These are phyloP conservation scores for Gyrodon lividus DNA, from an alignment of 768 basidiomycete species.

Conservation along the genomic window DNA sequence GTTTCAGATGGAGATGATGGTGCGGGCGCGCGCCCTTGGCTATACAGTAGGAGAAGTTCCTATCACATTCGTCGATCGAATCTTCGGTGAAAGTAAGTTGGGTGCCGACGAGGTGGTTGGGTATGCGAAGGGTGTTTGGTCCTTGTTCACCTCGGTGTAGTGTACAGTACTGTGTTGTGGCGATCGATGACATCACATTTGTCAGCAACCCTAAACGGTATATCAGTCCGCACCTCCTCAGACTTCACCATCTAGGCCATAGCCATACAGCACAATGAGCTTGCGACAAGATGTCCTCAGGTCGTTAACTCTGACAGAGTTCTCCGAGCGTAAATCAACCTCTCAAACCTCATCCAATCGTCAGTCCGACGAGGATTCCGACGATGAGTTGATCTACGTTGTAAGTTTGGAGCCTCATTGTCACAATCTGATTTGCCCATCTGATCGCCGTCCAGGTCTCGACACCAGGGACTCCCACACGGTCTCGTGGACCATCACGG, in stretches of 20 bases:
- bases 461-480: slow-evolving; percentile 62
- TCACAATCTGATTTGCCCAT: slow-evolving; percentile 2
- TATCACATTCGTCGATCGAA: slow-evolving; percentile 92
- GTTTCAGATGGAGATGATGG: slow-evolving; percentile 99
- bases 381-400: slow-evolving; percentile 70
- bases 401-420: slow-evolving; percentile 40
- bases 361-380: slow-evolving; percentile 49
- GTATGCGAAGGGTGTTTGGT: slow-evolving; percentile 84
- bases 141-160: slow-evolving; percentile 72
- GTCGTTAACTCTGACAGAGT: slow-evolving; percentile 43
- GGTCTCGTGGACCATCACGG: slow-evolving; percentile 54
- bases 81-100: slow-evolving; percentile 92
- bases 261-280: slow-evolving; percentile 47
- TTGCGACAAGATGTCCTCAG: slow-evolving; percentile 70
- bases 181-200: slow-evolving; percentile 25
- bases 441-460: slow-evolving; percentile 49
- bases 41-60: slow-evolving; percentile 90
- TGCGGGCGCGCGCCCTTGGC: slow-evolving; percentile 78
- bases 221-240: neutral
- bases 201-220: slow-evolving; percentile 18
- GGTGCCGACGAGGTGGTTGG: slow-evolving; percentile 85
- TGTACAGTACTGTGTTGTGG: no score
- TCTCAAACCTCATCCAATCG: slow-evolving; percentile 5
- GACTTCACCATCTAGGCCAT: slow-evolving; percentile 4
- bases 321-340: slow-evolving; percentile 27